Percentiles rank a stretch among this genome's conserved stretches.
Conservation (phyloP, 805 yeast species). For the Kluyveromyces wickerhamii region DNA sequence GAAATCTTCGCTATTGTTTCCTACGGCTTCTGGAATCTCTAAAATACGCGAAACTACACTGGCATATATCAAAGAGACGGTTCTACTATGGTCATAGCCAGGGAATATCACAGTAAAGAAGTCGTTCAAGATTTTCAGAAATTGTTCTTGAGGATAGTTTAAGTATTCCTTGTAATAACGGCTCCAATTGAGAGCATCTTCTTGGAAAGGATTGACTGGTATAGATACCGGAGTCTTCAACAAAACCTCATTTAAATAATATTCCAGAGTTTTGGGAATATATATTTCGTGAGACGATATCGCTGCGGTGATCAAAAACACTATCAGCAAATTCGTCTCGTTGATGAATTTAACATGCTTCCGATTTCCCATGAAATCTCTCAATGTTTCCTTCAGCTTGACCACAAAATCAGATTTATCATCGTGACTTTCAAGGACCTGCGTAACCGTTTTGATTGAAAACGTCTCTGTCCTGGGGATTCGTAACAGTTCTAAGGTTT, state of each 20-base stretch:
- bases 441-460: constrained; percentile 25
- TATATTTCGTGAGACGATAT: constrained; percentile 10
- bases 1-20: constrained; percentile 32
- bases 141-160: constrained; percentile 2
- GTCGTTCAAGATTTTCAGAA: constrained; percentile 3
- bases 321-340: constrained; percentile 19
- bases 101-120: constrained; percentile 4
- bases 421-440: constrained; percentile 9
- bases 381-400: constrained; percentile 4
- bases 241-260: constrained; percentile 19
- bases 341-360: constrained; percentile 1
- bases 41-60: constrained; percentile 53
- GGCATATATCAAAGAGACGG: constrained; percentile 25
- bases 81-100: neutral
- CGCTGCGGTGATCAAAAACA: constrained; percentile 15
- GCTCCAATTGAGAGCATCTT: neutral
- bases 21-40: constrained; percentile 49
- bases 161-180: constrained; percentile 1
- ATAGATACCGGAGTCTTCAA: constrained; percentile 11
- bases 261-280: constrained; percentile 13
- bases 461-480: constrained; percentile 30
- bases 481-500: constrained; percentile 31
- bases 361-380: constrained; percentile 1
- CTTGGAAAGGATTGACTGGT: constrained; percentile 1
- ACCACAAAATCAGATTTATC: neutral